A percentile compares a stretch with the other conserved stretches of the same genome.
Conservation (phyloP, 495 filamentous ascomycete species). For the Aspergillus ostianus region DNA sequence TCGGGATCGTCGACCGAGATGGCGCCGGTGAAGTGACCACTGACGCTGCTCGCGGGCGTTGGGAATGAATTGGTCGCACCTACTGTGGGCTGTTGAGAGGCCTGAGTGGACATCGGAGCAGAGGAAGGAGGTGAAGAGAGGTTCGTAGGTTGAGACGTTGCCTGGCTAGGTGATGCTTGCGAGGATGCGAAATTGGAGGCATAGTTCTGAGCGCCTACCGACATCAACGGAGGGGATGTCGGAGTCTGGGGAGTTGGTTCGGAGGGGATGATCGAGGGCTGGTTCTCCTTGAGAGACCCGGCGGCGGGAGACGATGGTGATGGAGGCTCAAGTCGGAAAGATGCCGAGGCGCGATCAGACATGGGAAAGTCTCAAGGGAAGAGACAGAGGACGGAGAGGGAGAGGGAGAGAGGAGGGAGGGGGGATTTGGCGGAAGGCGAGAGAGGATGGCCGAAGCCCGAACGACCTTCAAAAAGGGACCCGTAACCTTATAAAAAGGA, state of each 20-base stretch:
- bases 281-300: constrained; percentile 40
- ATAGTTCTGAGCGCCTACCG: constrained; percentile 50
- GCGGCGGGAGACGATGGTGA: constrained; percentile 46
- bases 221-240: constrained; percentile 54
- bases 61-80: constrained; percentile 46
- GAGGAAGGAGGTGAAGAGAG: constrained; percentile 46
- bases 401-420: too few relatives aligned
- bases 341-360: constrained; percentile 43
- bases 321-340: constrained; percentile 41
- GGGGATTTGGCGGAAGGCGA: constrained; percentile 16
- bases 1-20: constrained; percentile 36
- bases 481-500: constrained; percentile 17
- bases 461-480: neutral
- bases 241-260: constrained; percentile 45
- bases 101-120: constrained; percentile 46
- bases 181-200: constrained; percentile 45
- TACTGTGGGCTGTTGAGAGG: constrained; percentile 43
- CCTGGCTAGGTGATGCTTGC: constrained; percentile 47
- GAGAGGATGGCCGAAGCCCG: constrained; percentile 1
- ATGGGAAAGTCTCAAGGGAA: constrained; percentile 30
- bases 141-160: constrained; percentile 39
- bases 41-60: constrained; percentile 48
- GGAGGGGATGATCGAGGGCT: constrained; percentile 27
- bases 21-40: constrained; percentile 31
- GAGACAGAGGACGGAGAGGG: constrained; percentile 11